Evolutionary conservation across 176 grass and related monocot genomes (phyloP).

Genomic region (Echinochloa phyllopogon): DNA sequence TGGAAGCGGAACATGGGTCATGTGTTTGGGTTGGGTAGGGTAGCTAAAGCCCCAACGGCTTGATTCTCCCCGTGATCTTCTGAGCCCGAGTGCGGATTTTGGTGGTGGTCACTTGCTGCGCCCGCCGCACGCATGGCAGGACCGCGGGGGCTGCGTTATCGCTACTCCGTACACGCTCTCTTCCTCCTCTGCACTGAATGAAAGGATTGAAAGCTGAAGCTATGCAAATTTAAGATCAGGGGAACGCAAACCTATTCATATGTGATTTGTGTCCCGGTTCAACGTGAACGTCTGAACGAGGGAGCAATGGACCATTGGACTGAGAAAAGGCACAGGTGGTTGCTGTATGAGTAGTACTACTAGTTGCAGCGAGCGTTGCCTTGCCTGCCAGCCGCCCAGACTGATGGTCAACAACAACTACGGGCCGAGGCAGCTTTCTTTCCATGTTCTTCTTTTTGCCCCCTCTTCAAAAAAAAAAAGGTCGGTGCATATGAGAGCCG

Average conservation of each 20-base stretch:
- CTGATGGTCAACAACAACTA: neutral
- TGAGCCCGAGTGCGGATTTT: neutral
- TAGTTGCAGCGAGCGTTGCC: neutral
- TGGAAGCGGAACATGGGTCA: conserved; percentile 27
- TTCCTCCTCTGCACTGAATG: neutral
- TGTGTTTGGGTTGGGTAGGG: conserved; percentile 44
- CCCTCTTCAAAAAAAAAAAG: neutral
- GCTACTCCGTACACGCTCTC: neutral
- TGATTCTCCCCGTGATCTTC: conserved; percentile 31
- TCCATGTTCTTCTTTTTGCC: neutral
- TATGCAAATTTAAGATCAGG: neutral
- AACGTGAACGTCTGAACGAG: no score
- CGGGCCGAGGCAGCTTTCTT: neutral
- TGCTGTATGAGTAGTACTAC: no score
- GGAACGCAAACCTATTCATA: neutral
- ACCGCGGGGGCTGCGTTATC: neutral
- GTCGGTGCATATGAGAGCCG: neutral
- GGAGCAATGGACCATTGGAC: no score
- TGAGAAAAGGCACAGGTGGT: no score
- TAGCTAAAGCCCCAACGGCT: conserved; percentile 10
- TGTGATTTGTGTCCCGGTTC: no score
- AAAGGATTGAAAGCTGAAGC: neutral
- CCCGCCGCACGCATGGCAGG: neutral
- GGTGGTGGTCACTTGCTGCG: neutral
- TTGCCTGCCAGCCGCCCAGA: neutral